phyloP scores from a whole-genome alignment of 768 basidiomycete genomes.

The Lactifluus echinatus region DNA sequence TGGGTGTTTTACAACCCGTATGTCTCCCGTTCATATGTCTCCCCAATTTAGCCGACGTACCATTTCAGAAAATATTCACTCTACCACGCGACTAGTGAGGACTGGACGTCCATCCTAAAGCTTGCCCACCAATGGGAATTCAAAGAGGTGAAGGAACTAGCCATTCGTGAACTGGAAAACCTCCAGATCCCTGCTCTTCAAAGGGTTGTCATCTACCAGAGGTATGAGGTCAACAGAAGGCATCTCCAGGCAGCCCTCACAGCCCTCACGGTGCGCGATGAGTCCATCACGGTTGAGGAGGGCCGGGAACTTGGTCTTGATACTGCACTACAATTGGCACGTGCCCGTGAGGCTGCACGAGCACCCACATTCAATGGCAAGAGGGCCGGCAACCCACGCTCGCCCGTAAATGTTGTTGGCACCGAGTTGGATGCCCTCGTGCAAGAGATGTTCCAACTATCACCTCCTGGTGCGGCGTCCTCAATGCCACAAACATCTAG shows the following conservation, averaged over 20 bases:
- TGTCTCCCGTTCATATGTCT: background rate
- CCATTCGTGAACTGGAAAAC: slow-evolving; percentile 44
- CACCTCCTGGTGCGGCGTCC: background rate
- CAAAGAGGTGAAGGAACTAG: slow-evolving; percentile 39
- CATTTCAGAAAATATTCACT: slow-evolving; percentile 44
- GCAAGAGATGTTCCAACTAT: slow-evolving; percentile 8
- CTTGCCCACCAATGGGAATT: slow-evolving; percentile 52
- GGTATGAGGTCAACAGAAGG: slow-evolving; percentile 37
- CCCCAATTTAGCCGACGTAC: background rate
- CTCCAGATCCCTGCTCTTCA: slow-evolving; percentile 38
- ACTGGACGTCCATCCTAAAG: slow-evolving; percentile 48
- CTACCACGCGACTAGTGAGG: slow-evolving; percentile 39
- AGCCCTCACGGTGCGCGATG: slow-evolving; percentile 41
- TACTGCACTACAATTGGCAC: slow-evolving; percentile 42
- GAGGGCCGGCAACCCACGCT: slow-evolving; percentile 1
- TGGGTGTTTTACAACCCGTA: slow-evolving; percentile 30
- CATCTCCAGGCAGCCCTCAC: slow-evolving; percentile 47
- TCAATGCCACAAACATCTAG: background rate
- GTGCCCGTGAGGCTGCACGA: slow-evolving; percentile 38
- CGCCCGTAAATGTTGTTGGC: slow-evolving; percentile 1
- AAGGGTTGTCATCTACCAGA: slow-evolving; percentile 49
- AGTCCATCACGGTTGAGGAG: slow-evolving; percentile 45
- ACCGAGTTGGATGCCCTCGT: slow-evolving; percentile 5
- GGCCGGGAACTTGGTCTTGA: slow-evolving; percentile 47
- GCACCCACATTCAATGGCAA: background rate